A percentile compares a stretch with the other conserved stretches of the same genome.
Conservation (phyloP, 2,329 filamentous ascomycete species). For the Clonostachys rhizophaga region DNA sequence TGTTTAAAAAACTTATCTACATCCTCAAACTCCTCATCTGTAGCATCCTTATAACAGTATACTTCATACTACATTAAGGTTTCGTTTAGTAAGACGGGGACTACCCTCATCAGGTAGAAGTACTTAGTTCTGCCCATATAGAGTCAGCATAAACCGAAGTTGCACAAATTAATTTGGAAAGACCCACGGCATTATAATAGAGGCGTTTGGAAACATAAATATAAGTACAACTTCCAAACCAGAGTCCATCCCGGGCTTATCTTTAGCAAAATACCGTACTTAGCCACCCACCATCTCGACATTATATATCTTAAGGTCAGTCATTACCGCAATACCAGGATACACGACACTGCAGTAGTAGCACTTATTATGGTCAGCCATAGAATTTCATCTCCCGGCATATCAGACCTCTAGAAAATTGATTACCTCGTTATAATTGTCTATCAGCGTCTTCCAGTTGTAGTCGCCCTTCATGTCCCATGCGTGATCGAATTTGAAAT, state of each 20-base stretch:
- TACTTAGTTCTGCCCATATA: slow-evolving; percentile 14
- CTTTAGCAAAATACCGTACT: slow-evolving; percentile 42
- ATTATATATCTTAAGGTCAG: slow-evolving; percentile 50
- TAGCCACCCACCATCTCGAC: slow-evolving; percentile 41
- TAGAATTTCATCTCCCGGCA: no score
- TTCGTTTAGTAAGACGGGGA: background rate
- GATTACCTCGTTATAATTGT: slow-evolving; percentile 54
- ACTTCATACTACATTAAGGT: background rate
- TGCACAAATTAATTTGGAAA: background rate
- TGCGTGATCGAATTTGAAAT: slow-evolving; percentile 51
- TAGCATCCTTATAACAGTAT: background rate
- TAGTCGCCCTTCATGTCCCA: slow-evolving; percentile 52
- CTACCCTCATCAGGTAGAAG: no score
- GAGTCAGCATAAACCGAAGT: slow-evolving; percentile 12
- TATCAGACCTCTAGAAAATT: background rate
- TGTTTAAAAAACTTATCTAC: background rate
- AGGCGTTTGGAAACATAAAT: slow-evolving; percentile 46
- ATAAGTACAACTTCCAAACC: slow-evolving; percentile 39
- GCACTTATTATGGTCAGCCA: slow-evolving; percentile 27
- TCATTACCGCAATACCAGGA: slow-evolving; percentile 49
- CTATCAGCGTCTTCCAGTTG: slow-evolving; percentile 54
- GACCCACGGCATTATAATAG: slow-evolving; percentile 42
- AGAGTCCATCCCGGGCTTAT: slow-evolving; percentile 5
- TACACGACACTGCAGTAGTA: slow-evolving; percentile 58
- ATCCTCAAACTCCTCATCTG: background rate